Base-by-base conservation (phyloP, 2,329 filamentous ascomycete genomes). In the Talaromyces amestolkiae region DNA sequence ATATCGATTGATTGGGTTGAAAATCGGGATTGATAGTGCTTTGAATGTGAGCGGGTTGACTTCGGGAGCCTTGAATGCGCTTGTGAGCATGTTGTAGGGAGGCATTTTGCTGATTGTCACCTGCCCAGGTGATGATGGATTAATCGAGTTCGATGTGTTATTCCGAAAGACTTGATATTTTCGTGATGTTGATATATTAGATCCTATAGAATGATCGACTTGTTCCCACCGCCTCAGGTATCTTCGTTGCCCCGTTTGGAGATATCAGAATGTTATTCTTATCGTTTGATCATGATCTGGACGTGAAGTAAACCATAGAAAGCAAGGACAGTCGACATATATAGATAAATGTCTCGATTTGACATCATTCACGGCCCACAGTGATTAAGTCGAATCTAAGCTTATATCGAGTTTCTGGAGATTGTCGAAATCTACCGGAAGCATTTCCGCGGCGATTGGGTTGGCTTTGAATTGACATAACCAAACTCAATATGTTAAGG, bases 11-110 rank as follows among this genome's bases (percentile, higher is more conserved):
- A 93, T 74, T 0, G 89, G 86, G 76, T 96, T 96, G 68, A 97
- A 80, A 24, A 91, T 76, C 0, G 93, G 93, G 56, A 97, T 86
- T 0, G 91, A 91, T 67, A 85, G 87, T 63, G 93, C 93, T 77
- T 97, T 97, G 66, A 85, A 84, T 80, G 90, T 97, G 80, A 92
- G 85, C 10, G 92, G 91, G 76, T 96, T 96, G 79, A 96, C 80
- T 75, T 90, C 86, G 47, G 92, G 92, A 37, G 86, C 83, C 51
- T 66, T 61, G 58, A 74, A 71, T n/a, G 78, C 70, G 35, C 68
- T 56, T 51, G 72, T 76, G 53, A 76, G 61, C 47, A 72, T 71
- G 13, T 59, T 67, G 17, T 61, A 66, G 63, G 70, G 70, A 56
- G 65, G 69, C 70, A 70, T 70, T 37, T 15, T 67, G 59, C 22